phyloP scores from a whole-genome alignment of 2,329 filamentous ascomycete genomes.

The Myriosclerotinia curreyana region DNA sequence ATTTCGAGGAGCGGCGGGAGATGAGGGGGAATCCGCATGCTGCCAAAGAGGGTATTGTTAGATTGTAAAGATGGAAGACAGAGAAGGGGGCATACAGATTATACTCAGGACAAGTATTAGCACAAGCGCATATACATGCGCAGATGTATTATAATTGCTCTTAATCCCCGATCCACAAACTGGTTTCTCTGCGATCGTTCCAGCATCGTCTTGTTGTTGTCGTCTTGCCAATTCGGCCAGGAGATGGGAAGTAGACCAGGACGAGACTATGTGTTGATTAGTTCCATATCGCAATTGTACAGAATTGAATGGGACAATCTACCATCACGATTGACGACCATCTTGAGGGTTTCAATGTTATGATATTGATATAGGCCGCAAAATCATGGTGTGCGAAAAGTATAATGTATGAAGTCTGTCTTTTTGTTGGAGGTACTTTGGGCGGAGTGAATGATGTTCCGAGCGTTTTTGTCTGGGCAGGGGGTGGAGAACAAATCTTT shows the following conservation, averaged over 20 bases:
- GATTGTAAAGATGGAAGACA: constrained; percentile 17
- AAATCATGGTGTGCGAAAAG: constrained; percentile 12
- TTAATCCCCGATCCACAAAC: constrained; percentile 50
- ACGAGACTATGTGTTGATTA: constrained; percentile 16
- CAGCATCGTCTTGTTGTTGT: constrained; percentile 41
- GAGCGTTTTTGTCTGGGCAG: neutral
- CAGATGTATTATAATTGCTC: constrained; percentile 52
- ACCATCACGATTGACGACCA: constrained; percentile 20
- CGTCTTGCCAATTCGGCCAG: constrained; percentile 49
- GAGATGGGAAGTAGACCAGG: constrained; percentile 40
- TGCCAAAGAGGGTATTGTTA: constrained; percentile 22
- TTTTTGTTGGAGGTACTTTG: neutral
- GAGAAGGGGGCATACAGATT: constrained; percentile 40
- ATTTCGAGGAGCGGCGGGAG: constrained; percentile 37
- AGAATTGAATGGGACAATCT: neutral
- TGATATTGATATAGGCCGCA: constrained; percentile 8
- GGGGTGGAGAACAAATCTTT: neutral
- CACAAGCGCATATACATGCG: constrained; percentile 57
- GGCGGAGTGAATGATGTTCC: neutral
- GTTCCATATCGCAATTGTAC: neutral
- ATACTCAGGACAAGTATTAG: constrained; percentile 56
- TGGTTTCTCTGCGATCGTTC: constrained; percentile 40
- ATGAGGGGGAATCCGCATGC: constrained; percentile 40
- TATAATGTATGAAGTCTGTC: neutral
- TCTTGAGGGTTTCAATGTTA: constrained; percentile 19